Evolutionary conservation across 1,139 yeast genomes (phyloP), one percentile per base, ranked within the genome.

Genomic region (Suhomyces chickasaworum): DNA sequence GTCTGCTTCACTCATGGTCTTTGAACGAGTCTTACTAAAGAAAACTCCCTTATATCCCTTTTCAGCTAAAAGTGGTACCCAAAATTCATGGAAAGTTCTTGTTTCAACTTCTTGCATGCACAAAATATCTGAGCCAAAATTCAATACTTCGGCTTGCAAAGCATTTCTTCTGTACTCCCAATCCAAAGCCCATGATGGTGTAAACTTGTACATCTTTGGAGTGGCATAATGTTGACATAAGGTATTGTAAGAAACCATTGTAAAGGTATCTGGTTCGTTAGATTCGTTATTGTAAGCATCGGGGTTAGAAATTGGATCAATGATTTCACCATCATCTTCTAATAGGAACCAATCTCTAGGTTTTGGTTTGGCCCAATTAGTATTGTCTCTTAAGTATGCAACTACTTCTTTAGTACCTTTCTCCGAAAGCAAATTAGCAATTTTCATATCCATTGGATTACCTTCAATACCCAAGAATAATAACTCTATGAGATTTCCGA

Each of bases 21-120:
- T 88, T 5, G 97, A 90, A 61, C 99, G 80, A 7, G 96, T 87
- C 67, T 95, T 95, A 49, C 87, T 87, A 68, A 84, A 88, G 69
- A 89, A 90, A 29, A 82, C 68, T 22, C 96, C 93, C 55, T 81
- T 80, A 68, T 93, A 95, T 12, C 97, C 97, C 44, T 78, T 72
- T 44, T 81, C 78, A 18, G 75, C 75, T 78, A 95, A 75, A 40
- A 83, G 63, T 16, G 96, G 96, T 5, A 75, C 71, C 96, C 97
- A 90, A 64, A 81, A 86, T 41, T 89, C 96, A 57, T 88, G 93
- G 66, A 76, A 90, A 0, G 95, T 85, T 53, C 82, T 81, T 1
- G 93, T 84, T 67, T 93, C 98, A 39, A 93, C 97, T 68, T 93
- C 99, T 73, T 93, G 99, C 71, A 93, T 74, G 71, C 98, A 91